Evolutionary conservation across 108 stramenopile species (phyloP), one percentile per base, ranked within the genome.

Genomic region (Epithemia pelagica): DNA sequence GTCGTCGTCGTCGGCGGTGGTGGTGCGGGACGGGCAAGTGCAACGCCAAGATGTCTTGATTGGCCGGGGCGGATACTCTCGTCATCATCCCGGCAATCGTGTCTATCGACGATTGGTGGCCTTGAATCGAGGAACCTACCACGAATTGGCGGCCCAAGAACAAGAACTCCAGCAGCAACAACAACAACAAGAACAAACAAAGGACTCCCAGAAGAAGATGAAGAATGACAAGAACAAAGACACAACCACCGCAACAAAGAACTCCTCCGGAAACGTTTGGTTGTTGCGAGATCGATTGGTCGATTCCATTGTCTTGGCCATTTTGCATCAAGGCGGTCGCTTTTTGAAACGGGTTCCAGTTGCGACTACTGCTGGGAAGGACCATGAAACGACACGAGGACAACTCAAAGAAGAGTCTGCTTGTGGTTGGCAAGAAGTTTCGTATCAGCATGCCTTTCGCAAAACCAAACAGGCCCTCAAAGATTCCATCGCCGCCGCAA

Each of bases 71-170:
- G 63, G 71, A 10, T 52, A 59, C 1, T 71, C 71, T 2, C 63
- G 64, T 58, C 63, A 64, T 27, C 71, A 71, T 25, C 18, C 28
- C 23, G 71, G 71, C 5, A 77, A 77, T 32, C 67, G 65, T 55
- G n/a, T 63, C 21, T 77, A 59, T 57, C 76, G 76, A 56, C 51
- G 71, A 54, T 54, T 70, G 7, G 59, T 71, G 37, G 37, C 37
- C 37, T 46, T 46, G 37, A 46, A 46, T 46, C 37, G 37, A 46
- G 37, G 15, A 46, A 46, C 37, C 10, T 46, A 46, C 15, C 37
- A 46, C 5, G 37, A 46, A 46, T 46, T 46, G 37, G 37, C 15
- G 37, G 37, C 37, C 5, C 37, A 46, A 46, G 37, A 46, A 10
- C 5, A 5, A 5, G 15, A 46, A 10, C 37, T 10, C 15, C 37